These are phyloP conservation scores for Sordaria brevicollis DNA, from an alignment of 495 filamentous ascomycete species.

Conservation along the genomic window DNA sequence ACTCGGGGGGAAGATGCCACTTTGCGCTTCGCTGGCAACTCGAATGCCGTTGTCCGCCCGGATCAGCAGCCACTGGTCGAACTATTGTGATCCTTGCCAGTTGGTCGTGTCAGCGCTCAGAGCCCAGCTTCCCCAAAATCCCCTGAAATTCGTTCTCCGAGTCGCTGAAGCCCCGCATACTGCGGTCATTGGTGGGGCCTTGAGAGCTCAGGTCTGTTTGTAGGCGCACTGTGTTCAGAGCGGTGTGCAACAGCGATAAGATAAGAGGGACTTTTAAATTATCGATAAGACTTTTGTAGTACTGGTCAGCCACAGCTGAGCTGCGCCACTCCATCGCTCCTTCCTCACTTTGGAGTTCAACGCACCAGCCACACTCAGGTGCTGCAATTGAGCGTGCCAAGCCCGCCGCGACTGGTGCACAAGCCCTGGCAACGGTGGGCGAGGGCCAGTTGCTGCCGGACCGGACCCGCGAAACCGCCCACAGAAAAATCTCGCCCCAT, in stretches of 20 bases:
- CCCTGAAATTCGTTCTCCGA: background rate
- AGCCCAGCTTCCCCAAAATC: background rate
- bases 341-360: background rate
- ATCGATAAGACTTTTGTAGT: background rate
- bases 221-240: background rate
- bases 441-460: background rate
- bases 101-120: background rate
- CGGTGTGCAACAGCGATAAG: background rate
- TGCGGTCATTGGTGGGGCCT: background rate
- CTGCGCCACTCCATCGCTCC: background rate
- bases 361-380: background rate
- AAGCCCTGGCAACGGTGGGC: background rate
- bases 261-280: background rate
- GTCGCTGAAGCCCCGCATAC: background rate
- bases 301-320: background rate
- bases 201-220: background rate
- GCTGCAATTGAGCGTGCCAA: background rate
- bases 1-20: conserved; percentile 22
- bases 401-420: background rate
- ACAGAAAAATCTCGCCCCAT: conserved; percentile 22
- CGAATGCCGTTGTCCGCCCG: background rate
- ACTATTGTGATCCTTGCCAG: conserved; percentile 2
- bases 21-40: conserved; percentile 12
- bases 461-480: conserved; percentile 15
- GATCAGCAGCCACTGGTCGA: background rate